Evolutionary conservation across 2,329 filamentous ascomycete genomes (phyloP).

Genomic region (Fusarium xylarioides): DNA sequence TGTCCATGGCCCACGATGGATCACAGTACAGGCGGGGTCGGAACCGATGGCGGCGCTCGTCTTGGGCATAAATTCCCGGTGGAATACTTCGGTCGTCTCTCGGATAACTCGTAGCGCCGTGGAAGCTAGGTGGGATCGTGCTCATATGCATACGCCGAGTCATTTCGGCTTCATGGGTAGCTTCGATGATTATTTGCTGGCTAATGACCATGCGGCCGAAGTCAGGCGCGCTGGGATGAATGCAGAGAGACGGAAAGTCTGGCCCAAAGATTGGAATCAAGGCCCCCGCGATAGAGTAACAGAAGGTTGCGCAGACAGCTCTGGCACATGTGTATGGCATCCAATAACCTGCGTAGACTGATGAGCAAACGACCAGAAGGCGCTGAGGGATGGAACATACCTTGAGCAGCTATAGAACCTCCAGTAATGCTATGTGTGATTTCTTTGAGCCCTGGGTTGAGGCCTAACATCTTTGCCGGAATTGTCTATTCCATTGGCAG

Average conservation of each 20-base stretch:
- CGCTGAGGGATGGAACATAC: constrained; percentile 53
- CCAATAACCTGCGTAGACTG: constrained; percentile 82
- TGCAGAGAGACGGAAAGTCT: constrained; percentile 78
- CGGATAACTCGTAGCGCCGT: constrained; percentile 32
- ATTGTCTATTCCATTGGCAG: constrained; percentile 70
- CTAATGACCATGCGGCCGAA: constrained; percentile 75
- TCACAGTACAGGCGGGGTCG: constrained; percentile 39
- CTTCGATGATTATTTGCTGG: constrained; percentile 60
- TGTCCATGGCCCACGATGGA: constrained; percentile 32
- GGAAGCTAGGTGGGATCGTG: constrained; percentile 5
- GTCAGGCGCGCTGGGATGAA: constrained; percentile 67
- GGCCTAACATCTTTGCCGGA: constrained; percentile 81
- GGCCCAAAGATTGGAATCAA: constrained; percentile 91
- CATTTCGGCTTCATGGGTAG: constrained; percentile 58
- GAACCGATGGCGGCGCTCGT: constrained; percentile 27
- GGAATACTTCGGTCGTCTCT: constrained; percentile 22
- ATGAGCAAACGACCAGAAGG: constrained; percentile 13
- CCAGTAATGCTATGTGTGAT: constrained; percentile 96
- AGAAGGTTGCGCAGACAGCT: constrained; percentile 90
- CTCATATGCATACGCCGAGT: constrained; percentile 32
- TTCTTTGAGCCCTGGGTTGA: constrained; percentile 85
- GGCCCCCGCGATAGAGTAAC: constrained; percentile 81
- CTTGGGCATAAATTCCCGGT: constrained; percentile 14
- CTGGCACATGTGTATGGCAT: constrained; percentile 89
- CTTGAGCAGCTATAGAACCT: constrained; percentile 88